Evolutionary conservation across 148 eudicot species (phyloP), one percentile per base, ranked within the genome.

Genomic region (Dysphania ambrosioides): DNA sequence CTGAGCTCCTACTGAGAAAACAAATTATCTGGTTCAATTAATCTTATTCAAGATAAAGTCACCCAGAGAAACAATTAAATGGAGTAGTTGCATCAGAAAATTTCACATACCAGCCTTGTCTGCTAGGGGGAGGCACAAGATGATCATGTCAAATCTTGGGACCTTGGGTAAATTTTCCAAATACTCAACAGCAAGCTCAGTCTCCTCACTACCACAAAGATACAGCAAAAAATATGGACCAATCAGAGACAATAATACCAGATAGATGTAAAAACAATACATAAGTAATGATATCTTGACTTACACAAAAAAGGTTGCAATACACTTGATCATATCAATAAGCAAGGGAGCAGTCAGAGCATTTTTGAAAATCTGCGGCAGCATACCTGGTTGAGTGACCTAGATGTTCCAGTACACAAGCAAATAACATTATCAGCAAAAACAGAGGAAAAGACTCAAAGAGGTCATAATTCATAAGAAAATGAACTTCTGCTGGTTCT

Each of bases 281-380:
- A 58, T 31, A 31, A 71, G 18, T 12, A n/a, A 49, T 53, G 31
- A 75, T 49, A 32, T 34, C 38, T 2, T 12, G 30, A 74, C 89
- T 85, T 84, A 92, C 98, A 42, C 81, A 80, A 88, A 88, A 72
- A 92, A 76, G 26, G 91, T 78, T 75, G 96, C 82, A 26, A 90
- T 71, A 77, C 96, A 92, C 84, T 85, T 87, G 68, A 90, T 63
- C 27, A 95, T 85, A 75, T 92, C 97, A 49, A 92, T 78, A 51
- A 95, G 82, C 57, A 95, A 76, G 19, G 96, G 85, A 68, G 97
- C 88, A 49, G 93, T 90, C 79, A 95, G 81, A 7, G 98, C 92
- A 82, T 87, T 90, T 69, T 89, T 95, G 72, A 94, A 92, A 64
- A 95, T 87, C 78, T 76, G 85, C 2, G 98, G 98, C 59, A 95